phyloP scores from a whole-genome alignment of 164 flowering plant genomes.

The Vitis riparia region DNA sequence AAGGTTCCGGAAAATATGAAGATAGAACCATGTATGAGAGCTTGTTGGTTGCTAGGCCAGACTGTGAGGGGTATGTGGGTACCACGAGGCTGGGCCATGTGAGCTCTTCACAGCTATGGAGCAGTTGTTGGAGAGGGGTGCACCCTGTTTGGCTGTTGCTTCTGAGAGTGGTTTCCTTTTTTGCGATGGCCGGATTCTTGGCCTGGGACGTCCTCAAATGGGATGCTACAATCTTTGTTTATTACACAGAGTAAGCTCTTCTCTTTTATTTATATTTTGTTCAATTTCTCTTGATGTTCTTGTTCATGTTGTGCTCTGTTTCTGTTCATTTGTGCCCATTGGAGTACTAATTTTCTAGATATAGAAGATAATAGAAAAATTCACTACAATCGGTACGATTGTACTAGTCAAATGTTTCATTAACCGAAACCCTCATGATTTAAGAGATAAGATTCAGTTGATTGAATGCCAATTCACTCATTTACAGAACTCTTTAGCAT shows the following conservation, averaged over 20 bases:
- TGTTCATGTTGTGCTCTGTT: no score
- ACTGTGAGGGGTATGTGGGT: conserved; percentile 15
- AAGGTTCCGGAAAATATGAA: conserved; percentile 21
- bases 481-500: no score
- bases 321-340: no score
- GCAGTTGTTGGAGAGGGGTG: conserved; percentile 62
- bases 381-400: no score
- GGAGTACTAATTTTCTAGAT: no score
- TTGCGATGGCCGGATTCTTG: conserved; percentile 36
- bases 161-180: conserved; percentile 33
- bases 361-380: no score
- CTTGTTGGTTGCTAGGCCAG: conserved; percentile 26
- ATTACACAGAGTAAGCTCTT: conserved; percentile 66
- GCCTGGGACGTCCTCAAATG: conserved; percentile 45
- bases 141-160: conserved; percentile 58
- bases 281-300: neutral
- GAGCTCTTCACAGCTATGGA: conserved; percentile 48
- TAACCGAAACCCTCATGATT: no score
- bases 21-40: conserved; percentile 33
- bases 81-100: conserved; percentile 26
- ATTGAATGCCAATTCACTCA: no score
- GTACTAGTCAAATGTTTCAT: no score
- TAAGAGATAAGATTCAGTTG: no score
- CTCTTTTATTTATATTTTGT: neutral
- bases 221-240: conserved; percentile 43